Conservation (phyloP, 192 early-diverging fungal genomes). For the Coemansia sp. region DNA sequence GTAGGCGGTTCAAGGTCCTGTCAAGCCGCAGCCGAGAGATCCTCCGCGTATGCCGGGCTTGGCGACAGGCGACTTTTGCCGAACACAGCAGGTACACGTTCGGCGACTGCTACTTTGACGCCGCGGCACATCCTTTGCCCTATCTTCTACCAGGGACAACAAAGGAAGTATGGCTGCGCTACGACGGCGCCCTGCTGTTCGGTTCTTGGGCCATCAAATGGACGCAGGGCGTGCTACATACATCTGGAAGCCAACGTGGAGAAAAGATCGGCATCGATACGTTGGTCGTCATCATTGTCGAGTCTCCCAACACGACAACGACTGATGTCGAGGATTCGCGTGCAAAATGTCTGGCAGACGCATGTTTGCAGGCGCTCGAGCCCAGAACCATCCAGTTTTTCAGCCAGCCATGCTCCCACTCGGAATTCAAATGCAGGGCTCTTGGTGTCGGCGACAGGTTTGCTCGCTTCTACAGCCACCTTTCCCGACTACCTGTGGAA, state of each 20-base stretch:
- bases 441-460: slow-evolving; percentile 13
- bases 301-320: slow-evolving; percentile 3
- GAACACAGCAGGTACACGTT: slow-evolving; percentile 4
- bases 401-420: background rate
- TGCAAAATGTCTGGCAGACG: slow-evolving; percentile 1
- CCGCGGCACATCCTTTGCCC: background rate
- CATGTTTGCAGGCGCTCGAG: background rate
- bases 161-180: slow-evolving; percentile 15
- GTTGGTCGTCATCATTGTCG: slow-evolving; percentile 11
- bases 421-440: too few relatives aligned
- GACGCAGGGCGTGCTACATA: background rate
- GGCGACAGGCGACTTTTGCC: slow-evolving; percentile 5
- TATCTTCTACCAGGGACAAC: slow-evolving; percentile 6
- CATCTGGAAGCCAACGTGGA: background rate
- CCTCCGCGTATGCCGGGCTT: slow-evolving; percentile 9
- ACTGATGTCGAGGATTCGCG: slow-evolving; percentile 9
- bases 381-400: slow-evolving; percentile 7
- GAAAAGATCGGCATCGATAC: background rate
- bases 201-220: slow-evolving; percentile 13
- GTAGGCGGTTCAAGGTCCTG: background rate
- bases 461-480: slow-evolving; percentile 8
- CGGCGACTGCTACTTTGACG: slow-evolving; percentile 14
- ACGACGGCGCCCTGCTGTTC: slow-evolving; percentile 19
- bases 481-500: background rate
- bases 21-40: slow-evolving; percentile 3